Evolutionary conservation across 2,329 filamentous ascomycete species (phyloP).

Genomic region (Fusarium agapanthi): DNA sequence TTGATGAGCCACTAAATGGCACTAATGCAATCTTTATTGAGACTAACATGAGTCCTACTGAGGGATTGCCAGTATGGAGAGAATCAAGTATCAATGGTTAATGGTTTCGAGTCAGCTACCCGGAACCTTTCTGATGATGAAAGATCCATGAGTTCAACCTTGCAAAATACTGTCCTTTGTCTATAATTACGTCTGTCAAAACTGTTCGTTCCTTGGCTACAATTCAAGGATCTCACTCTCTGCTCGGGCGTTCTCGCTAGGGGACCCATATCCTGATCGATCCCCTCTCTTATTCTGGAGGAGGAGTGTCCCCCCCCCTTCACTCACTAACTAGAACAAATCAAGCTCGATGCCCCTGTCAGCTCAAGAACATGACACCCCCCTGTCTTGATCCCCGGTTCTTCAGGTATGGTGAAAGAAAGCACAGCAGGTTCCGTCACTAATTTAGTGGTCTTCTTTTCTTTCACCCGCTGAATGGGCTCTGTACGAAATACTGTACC

Average conservation of each 20-base stretch:
- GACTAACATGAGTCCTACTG: not conserved
- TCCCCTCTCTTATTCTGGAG: slow-evolving; percentile 17
- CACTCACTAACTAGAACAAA: slow-evolving; percentile 13
- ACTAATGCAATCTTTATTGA: not conserved
- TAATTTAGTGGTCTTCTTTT: not conserved
- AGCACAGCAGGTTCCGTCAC: not conserved
- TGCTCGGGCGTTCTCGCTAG: not conserved
- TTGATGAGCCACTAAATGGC: slow-evolving; percentile 11
- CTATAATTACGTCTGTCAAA: slow-evolving; percentile 5
- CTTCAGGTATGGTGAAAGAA: slow-evolving; percentile 3
- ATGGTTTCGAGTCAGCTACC: not conserved
- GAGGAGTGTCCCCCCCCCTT: not conserved
- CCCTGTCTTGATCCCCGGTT: slow-evolving; percentile 26
- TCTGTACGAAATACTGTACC: slow-evolving; percentile 22
- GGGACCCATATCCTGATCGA: slow-evolving; percentile 5
- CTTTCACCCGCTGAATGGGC: not conserved
- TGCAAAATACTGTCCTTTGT: not conserved
- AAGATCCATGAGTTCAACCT: not conserved
- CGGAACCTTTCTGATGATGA: not conserved
- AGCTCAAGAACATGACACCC: not conserved
- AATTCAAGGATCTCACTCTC: not conserved
- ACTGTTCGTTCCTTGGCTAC: slow-evolving; percentile 4
- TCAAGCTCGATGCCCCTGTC: slow-evolving; percentile 20
- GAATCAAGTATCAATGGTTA: slow-evolving; percentile 1
- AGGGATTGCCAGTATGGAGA: not conserved